A percentile compares a stretch with the other conserved stretches of the same genome.
phyloP scores from a whole-genome alignment of 805 yeast species.

The Starmerella etchellsii region DNA sequence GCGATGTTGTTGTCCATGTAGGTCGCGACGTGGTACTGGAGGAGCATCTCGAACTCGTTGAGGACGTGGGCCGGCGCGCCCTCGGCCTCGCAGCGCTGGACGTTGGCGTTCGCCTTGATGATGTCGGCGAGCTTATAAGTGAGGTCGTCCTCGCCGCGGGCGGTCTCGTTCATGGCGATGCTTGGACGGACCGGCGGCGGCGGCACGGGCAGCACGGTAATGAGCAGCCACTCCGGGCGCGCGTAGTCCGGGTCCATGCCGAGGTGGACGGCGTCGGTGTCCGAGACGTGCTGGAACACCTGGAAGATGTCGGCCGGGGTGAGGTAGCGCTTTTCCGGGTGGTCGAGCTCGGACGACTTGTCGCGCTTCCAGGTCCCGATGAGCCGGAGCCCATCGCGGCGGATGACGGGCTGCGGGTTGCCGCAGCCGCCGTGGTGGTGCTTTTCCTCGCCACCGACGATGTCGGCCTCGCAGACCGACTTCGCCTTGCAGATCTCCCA shows the following conservation, averaged over 20 bases:
- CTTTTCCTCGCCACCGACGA: slow-evolving; percentile 39
- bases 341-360: slow-evolving; percentile 70
- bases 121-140: slow-evolving; percentile 96
- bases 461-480: slow-evolving; percentile 77
- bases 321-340: slow-evolving; percentile 81
- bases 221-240: slow-evolving; percentile 96
- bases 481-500: slow-evolving; percentile 88
- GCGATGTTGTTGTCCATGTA: slow-evolving; percentile 99
- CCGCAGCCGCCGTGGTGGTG: slow-evolving; percentile 89
- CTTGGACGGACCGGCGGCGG: slow-evolving; percentile 99
- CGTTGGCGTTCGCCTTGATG: slow-evolving; percentile 88
- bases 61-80: slow-evolving; percentile 99
- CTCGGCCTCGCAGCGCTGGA: slow-evolving; percentile 93
- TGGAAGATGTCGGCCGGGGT: slow-evolving; percentile 81
- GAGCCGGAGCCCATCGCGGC: slow-evolving; percentile 88
- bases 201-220: slow-evolving; percentile 97
- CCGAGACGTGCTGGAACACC: slow-evolving; percentile 80
- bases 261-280: slow-evolving; percentile 64
- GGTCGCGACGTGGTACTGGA: slow-evolving; percentile 97
- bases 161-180: slow-evolving; percentile 94
- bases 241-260: slow-evolving; percentile 95
- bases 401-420: slow-evolving; percentile 85
- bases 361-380: slow-evolving; percentile 98
- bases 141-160: slow-evolving; percentile 98
- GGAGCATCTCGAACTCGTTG: slow-evolving; percentile 85